Conservation (phyloP, 495 filamentous ascomycete species). For the Neurospora sp. region DNA sequence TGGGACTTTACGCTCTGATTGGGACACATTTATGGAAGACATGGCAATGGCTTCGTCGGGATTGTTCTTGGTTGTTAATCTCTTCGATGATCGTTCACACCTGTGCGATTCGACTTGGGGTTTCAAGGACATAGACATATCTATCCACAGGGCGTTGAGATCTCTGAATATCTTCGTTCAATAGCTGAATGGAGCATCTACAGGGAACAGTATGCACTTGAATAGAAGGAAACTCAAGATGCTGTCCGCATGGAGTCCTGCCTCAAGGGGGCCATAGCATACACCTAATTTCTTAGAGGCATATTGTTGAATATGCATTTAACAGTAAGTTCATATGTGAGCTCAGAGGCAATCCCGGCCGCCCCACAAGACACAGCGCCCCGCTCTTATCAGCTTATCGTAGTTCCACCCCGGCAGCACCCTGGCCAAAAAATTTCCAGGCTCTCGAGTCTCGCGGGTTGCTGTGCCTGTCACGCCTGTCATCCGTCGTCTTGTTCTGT, state of each 20-base stretch:
- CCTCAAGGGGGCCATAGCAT: background rate
- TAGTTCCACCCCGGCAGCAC: slow-evolving; percentile 5
- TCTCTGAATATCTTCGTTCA: background rate
- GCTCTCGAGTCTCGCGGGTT: background rate
- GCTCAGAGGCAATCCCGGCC: background rate
- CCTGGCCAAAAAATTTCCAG: slow-evolving; percentile 22
- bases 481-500: background rate
- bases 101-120: background rate
- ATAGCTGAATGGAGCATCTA: background rate
- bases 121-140: background rate
- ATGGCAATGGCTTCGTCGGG: background rate
- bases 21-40: background rate
- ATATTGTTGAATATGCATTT: background rate
- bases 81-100: background rate
- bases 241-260: background rate
- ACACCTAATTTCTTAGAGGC: background rate
- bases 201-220: background rate
- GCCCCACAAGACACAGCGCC: background rate
- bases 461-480: background rate
- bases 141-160: background rate
- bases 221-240: background rate
- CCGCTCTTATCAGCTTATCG: slow-evolving; percentile 27
- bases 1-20: slow-evolving; percentile 60
- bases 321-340: background rate
- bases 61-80: background rate